Conservation (phyloP, 257 asterid genomes). For the Ilex asprella region DNA sequence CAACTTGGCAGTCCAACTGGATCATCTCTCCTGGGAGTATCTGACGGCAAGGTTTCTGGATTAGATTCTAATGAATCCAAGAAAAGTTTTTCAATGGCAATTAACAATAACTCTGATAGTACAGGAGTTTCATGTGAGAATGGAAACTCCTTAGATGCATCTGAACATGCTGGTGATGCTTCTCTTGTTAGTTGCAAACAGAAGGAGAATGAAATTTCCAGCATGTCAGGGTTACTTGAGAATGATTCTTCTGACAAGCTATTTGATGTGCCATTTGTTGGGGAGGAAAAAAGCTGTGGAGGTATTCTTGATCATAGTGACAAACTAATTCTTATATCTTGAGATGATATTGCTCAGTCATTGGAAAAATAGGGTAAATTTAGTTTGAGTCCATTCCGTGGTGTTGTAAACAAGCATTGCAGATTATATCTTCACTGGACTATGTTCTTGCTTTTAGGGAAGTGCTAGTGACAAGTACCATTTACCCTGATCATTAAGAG, state of each 20-base stretch:
- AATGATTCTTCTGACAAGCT: conserved; percentile 34
- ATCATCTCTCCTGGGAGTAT: conserved; percentile 30
- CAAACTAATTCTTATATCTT: too few species aligned
- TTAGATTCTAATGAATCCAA: conserved; percentile 31
- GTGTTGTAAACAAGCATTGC: too few species aligned
- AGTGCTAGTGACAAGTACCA: too few species aligned
- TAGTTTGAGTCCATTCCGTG: too few species aligned
- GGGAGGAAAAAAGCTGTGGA: conserved; percentile 39
- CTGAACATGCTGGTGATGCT: conserved; percentile 31
- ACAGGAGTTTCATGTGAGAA: conserved; percentile 36
- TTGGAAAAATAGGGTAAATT: too few species aligned
- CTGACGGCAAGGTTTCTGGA: conserved; percentile 41
- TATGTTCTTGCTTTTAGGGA: too few species aligned
- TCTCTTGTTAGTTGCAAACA: conserved; percentile 27
- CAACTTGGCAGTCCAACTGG: conserved; percentile 39
- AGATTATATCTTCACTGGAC: too few species aligned
- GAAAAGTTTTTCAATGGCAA: conserved; percentile 15
- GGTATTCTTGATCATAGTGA: conserved; percentile 30
- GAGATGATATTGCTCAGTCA: too few species aligned
- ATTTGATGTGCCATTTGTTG: conserved; percentile 49
- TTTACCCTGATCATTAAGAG: too few species aligned
- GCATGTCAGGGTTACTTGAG: conserved; percentile 29
- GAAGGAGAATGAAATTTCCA: conserved; percentile 49
- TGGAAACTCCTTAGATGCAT: conserved; percentile 24
- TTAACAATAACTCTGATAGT: conserved; percentile 29